These are phyloP conservation scores for Candida ficus DNA, from an alignment of 805 yeast species.

Conservation along the genomic window DNA sequence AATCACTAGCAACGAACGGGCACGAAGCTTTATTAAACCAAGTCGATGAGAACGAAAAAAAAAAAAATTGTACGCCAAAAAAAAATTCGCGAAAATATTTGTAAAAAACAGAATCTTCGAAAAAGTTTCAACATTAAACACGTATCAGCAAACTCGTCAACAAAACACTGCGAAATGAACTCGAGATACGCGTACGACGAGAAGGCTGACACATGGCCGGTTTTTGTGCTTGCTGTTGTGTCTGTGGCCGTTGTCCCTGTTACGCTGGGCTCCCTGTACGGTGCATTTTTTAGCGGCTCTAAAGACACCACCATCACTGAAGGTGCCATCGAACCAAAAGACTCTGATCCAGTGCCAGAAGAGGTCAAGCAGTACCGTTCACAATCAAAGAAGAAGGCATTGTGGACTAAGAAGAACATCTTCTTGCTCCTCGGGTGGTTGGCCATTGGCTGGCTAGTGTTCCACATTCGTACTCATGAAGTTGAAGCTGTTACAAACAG, in stretches of 20 bases:
- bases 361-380: conserved; percentile 11
- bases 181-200: conserved; percentile 25
- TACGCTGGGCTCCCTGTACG: conserved; percentile 13
- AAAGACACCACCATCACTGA: no score
- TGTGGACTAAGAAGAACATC: conserved; percentile 13
- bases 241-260: conserved; percentile 22
- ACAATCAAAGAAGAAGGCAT: conserved; percentile 4
- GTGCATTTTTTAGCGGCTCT: neutral
- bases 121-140: no score
- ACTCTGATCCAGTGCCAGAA: conserved; percentile 3
- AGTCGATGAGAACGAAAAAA: neutral
- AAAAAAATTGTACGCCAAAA: neutral
- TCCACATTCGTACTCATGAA: conserved; percentile 27
- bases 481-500: conserved; percentile 39
- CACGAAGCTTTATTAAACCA: neutral
- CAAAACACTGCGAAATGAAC: conserved; percentile 14
- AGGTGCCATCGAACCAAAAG: conserved; percentile 7
- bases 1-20: no score
- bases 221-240: conserved; percentile 22
- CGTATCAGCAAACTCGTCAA: conserved; percentile 1
- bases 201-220: conserved; percentile 25
- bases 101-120: no score
- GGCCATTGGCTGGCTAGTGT: conserved; percentile 33
- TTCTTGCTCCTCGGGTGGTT: conserved; percentile 24
- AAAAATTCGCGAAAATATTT: conserved; percentile 2